Percentiles rank a stretch among this genome's conserved stretches.
These are phyloP conservation scores for Fomitopsis pulvina DNA, from an alignment of 768 basidiomycete species.

Conservation along the genomic window DNA sequence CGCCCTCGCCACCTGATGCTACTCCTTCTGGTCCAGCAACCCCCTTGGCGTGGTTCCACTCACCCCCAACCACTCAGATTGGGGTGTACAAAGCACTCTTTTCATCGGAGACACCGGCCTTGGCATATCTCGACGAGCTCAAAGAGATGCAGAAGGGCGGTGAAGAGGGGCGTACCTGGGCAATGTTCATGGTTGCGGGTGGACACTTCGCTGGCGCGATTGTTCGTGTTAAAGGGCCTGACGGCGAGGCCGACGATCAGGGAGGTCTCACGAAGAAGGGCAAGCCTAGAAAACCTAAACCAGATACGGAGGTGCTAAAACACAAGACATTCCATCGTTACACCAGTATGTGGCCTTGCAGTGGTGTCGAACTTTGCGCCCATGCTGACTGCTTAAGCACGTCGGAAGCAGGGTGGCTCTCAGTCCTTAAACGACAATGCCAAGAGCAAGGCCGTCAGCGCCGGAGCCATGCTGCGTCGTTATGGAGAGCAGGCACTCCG, in stretches of 20 bases:
- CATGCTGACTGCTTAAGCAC: slow-evolving; percentile 47
- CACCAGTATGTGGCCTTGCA: slow-evolving; percentile 62
- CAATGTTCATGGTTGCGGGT: slow-evolving; percentile 94
- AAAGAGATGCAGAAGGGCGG: slow-evolving; percentile 53
- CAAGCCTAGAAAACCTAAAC: slow-evolving; percentile 52
- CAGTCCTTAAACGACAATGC: slow-evolving; percentile 90
- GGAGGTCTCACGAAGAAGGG: slow-evolving; percentile 27
- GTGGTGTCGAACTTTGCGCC: not conserved
- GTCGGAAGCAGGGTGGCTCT: slow-evolving; percentile 94
- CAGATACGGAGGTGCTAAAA: slow-evolving; percentile 73
- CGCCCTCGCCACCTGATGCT: slow-evolving; percentile 37
- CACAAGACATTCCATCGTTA: slow-evolving; percentile 99
- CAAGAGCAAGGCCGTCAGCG: slow-evolving; percentile 89
- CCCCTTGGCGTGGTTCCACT: slow-evolving; percentile 87
- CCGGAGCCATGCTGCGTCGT: slow-evolving; percentile 87
- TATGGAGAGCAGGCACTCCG: slow-evolving; percentile 92
- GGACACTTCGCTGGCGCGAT: slow-evolving; percentile 97
- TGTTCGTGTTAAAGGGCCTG: slow-evolving; percentile 56
- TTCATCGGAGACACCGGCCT: slow-evolving; percentile 35
- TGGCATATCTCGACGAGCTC: slow-evolving; percentile 53
- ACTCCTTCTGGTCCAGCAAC: slow-evolving; percentile 44
- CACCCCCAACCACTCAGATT: slow-evolving; percentile 80
- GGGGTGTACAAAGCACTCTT: slow-evolving; percentile 82
- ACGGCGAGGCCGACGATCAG: slow-evolving; percentile 32
- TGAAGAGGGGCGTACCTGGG: slow-evolving; percentile 69